Percentiles rank a stretch among this genome's conserved stretches.
Conservation (phyloP, 148 eudicot genomes). For the Arbutus unedo region DNA sequence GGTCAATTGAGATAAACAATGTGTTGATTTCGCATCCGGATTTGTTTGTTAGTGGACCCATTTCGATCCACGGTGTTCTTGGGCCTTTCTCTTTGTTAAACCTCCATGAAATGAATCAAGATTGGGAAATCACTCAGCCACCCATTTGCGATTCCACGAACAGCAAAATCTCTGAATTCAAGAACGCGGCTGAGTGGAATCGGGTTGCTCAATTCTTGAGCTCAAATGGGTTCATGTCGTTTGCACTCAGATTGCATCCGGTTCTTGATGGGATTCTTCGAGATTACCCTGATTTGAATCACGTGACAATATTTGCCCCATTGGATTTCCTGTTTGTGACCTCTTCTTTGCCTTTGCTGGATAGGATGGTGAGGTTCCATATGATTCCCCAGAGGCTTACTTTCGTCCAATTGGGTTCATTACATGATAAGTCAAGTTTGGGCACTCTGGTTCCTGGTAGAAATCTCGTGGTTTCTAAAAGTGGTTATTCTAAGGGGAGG, state of each 20-base stretch:
- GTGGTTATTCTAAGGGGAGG: slow-evolving; percentile 16
- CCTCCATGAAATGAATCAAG: slow-evolving; percentile 9
- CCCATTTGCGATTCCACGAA: slow-evolving; percentile 11
- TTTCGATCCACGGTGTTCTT: slow-evolving; percentile 61
- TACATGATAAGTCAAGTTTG: slow-evolving; percentile 34
- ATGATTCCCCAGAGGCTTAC: slow-evolving; percentile 34
- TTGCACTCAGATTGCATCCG: slow-evolving; percentile 51
- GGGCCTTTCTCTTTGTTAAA: slow-evolving; percentile 35
- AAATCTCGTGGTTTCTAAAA: slow-evolving; percentile 32
- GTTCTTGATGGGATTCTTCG: slow-evolving; percentile 40
- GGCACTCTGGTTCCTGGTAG: slow-evolving; percentile 35
- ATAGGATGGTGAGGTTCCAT: slow-evolving; percentile 51
- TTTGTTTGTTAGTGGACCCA: slow-evolving; percentile 46
- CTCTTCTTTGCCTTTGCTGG: slow-evolving; percentile 37
- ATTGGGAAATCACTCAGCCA: slow-evolving; percentile 22
- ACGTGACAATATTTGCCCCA: slow-evolving; percentile 54
- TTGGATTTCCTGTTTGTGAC: slow-evolving; percentile 36
- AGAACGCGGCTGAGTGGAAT: slow-evolving; percentile 30
- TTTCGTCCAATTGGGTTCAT: slow-evolving; percentile 29
- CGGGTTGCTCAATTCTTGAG: slow-evolving; percentile 34
- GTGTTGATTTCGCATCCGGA: slow-evolving; percentile 56
- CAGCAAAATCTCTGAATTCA: background rate
- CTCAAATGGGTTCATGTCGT: slow-evolving; percentile 45
- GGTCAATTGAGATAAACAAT: slow-evolving; percentile 41
- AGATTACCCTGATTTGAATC: slow-evolving; percentile 36